phyloP scores from a whole-genome alignment of 805 yeast genomes.

The Sugiyamaella americana region DNA sequence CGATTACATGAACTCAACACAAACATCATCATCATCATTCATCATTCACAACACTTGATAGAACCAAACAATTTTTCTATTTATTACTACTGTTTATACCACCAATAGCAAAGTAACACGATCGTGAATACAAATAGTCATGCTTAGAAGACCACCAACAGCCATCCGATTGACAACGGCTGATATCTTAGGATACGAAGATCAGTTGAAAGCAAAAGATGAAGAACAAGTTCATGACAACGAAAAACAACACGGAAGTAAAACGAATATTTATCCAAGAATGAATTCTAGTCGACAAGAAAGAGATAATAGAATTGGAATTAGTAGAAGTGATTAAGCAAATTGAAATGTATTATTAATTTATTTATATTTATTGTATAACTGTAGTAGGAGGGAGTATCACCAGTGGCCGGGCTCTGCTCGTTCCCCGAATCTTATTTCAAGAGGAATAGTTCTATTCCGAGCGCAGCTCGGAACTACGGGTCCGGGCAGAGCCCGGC shows the following conservation, averaged over 20 bases:
- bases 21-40: background rate
- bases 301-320: background rate
- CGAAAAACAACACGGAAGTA: background rate
- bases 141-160: constrained; percentile 64
- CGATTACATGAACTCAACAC: background rate
- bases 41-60: background rate
- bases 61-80: background rate
- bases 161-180: constrained; percentile 57
- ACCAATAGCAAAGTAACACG: background rate
- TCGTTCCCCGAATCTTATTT: no score
- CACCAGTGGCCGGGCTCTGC: no score
- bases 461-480: no score
- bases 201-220: constrained; percentile 14
- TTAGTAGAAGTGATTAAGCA: background rate
- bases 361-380: no score
- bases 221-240: background rate
- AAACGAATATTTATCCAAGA: background rate
- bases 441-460: no score
- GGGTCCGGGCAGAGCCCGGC: no score
- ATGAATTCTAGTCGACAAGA: background rate
- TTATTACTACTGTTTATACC: background rate
- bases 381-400: no score
- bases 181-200: constrained; percentile 49
- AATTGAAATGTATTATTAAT: no score
- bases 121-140: constrained; percentile 20